phyloP scores from a whole-genome alignment of 768 basidiomycete species.

The Scleroderma citrinum region DNA sequence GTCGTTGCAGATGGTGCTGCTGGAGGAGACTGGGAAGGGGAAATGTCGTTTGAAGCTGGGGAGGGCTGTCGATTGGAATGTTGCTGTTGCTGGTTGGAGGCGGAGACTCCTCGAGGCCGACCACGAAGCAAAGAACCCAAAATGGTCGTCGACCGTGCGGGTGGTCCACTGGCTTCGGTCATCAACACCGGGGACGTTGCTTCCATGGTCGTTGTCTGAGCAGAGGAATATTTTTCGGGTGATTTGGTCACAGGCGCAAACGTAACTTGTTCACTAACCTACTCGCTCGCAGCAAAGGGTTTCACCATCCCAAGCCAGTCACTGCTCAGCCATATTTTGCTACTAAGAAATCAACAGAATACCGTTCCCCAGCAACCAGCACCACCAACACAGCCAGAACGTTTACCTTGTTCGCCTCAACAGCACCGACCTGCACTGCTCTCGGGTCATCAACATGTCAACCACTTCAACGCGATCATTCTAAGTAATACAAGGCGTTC shows the following conservation, averaged over 20 bases:
- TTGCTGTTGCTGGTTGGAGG: slow-evolving; percentile 41
- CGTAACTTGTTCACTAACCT: too few species aligned
- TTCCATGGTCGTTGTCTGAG: slow-evolving; percentile 5
- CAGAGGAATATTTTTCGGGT: not conserved
- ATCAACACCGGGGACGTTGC: slow-evolving; percentile 6
- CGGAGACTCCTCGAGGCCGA: slow-evolving; percentile 61
- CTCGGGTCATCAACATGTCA: not conserved
- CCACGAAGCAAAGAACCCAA: slow-evolving; percentile 68
- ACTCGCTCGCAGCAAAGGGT: too few species aligned
- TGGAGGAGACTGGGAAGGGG: slow-evolving; percentile 43
- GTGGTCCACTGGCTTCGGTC: slow-evolving; percentile 14
- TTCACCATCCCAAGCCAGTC: too few species aligned
- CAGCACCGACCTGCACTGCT: too few species aligned
- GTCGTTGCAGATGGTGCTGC: too few species aligned
- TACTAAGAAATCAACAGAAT: too few species aligned
- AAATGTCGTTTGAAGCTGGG: slow-evolving; percentile 31
- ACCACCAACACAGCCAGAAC: too few species aligned
- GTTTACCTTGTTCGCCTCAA: too few species aligned
- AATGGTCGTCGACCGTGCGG: slow-evolving; percentile 50
- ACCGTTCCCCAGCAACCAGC: too few species aligned
- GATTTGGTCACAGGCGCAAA: slow-evolving; percentile 1
- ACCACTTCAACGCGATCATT: too few species aligned
- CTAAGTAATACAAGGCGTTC: too few species aligned
- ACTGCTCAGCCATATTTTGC: too few species aligned
- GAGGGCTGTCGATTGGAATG: slow-evolving; percentile 26